Base-by-base conservation (phyloP, 177 flowering plant species). In the Telopea speciosissima region DNA sequence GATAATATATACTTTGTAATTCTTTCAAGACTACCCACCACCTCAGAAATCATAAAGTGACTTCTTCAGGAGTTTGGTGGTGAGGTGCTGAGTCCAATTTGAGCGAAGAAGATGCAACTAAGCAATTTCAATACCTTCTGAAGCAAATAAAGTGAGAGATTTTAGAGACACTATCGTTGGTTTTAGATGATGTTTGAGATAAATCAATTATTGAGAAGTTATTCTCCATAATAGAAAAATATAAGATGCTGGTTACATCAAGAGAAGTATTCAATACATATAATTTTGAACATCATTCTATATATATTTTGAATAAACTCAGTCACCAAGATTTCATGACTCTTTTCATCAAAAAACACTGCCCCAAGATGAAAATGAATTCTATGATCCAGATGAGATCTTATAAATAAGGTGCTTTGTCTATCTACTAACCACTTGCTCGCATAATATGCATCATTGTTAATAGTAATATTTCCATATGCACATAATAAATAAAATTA, bases 131-230 rank as follows among this genome's bases (percentile, higher is more conserved):
- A 52, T 16, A 58, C 23, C 63, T 68, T 22, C 66, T 82, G 13
- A 70, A 28, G 72, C 6, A n/a, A n/a, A n/a, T n/a, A n/a, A n/a
- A n/a, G n/a, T 36, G 40, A 70, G 63, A 44, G 72, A 58, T n/a
- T 45, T 63, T 70, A 8, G 44, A 33, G 25, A 76, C 83, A 31
- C 69, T 77, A 31, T 42, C 84, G 71, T 26, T 84, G 44, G 82
- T 86, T 19, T 67, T 86, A 42, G 90, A 86, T 76, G 87, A 86
- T 74, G 85, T 85, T 13, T 83, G 87, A 85, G 28, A 73, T 1
- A 85, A 81, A 49, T 64, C 69, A 7, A 64, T 82, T 49, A 33
- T 83, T 63, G 72, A 79, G 23, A 68, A 79, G 61, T 68, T 85
- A 42, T 23, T 24, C 63, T 69, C 76, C 49, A 26, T 5, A 21